Evolutionary conservation across 805 yeast genomes (phyloP), one percentile per base, ranked within the genome.

Genomic region (Wickerhamomyces mucosus): DNA sequence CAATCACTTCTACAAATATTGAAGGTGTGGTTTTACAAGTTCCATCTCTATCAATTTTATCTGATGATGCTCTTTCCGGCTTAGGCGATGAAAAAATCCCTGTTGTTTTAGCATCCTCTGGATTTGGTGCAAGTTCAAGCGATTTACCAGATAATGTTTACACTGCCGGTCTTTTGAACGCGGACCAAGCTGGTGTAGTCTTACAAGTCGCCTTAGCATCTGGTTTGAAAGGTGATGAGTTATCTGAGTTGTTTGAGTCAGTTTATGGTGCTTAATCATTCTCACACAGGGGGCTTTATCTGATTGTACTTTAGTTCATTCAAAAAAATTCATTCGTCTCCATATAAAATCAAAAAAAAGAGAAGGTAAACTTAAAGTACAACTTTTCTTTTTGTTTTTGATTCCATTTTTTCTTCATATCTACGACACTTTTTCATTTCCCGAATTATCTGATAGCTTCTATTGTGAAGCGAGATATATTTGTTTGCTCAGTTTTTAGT

Each of bases 161-260:
- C 27, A 73, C 75, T 5, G 61, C 67, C 29, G 77, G 77, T 0
- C 63, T 65, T 38, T 56, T 70, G 37, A 65, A 69, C 37, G 75
- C 77, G 3, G 67, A 59, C 27, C 69, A 70, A 51, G 56, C 71
- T 5, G 53, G 73, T 36, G 60, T 70, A 15, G 54, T 69, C 30
- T 54, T 70, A 21, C 75, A 69, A 39, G 54, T 66, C 33, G 66
- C 72, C 37, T 55, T 76, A 28, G 52, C 60, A 18, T 62, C 63
- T 21, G 56, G 55, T 2, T 61, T 61, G 44, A 41, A 55, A 17
- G 42, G 63, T 4, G 41, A 43, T 6, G 62, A 62, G 33, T 68
- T 68, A n/a, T 64, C 57, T 28, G 43, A 45, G 12, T 60, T 64
- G 5, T 76, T 75, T 44, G 50, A 51, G 12, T 67, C 68, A 4